Base-by-base conservation (phyloP, 345 rosid species). In the Brassica rapa region DNA sequence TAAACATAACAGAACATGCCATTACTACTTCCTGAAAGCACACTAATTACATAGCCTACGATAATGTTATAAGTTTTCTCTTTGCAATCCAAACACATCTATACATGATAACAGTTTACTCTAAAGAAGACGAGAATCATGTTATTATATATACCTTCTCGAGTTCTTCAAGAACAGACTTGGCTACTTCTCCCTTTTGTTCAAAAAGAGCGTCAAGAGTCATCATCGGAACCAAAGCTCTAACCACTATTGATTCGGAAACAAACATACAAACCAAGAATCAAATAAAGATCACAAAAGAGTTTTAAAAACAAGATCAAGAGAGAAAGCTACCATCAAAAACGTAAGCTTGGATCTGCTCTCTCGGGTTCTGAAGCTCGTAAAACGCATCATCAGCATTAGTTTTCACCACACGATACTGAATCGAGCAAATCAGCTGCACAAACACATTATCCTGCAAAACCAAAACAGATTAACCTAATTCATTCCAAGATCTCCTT, bases 371-470 rank as follows among this genome's bases (percentile, higher is more conserved):
- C 66, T 93, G 96, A 73, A 96, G 83, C 84, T 96, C 99, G 53
- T 96, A 93, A 79, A 90, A 96, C 1, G 99, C 99, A 89, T 96
- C 98, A 84, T 91, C 99, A 21, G 99, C 99, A 15, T 84, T 89
- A 79, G 66, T 66, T 82, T 41, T 88, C 53, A 93, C 89, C 12
- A 93, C 85, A 60, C 98, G 87, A 70, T 90, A 91, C 77, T 96
- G 98, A 82, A 96, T 96, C 33, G 97, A 93, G 84, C 98, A 96
- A 15, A 93, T 77, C 79, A 96, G 80, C 81, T 96, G 96, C 87
- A 96, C 97, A 80, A 96, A 96, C 16, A 93, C 99, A 84, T 96
- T 96, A 77, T 93, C 96, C 98, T 93, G 82, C 80, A 81, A 46
- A 80, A 24, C 41, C 16, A 8, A 53, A 19, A 51, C 19, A 49